A percentile compares a stretch with the other conserved stretches of the same genome.
Evolutionary conservation across 148 eudicot genomes (phyloP).

Genomic region (Hydrangea macrophylla): DNA sequence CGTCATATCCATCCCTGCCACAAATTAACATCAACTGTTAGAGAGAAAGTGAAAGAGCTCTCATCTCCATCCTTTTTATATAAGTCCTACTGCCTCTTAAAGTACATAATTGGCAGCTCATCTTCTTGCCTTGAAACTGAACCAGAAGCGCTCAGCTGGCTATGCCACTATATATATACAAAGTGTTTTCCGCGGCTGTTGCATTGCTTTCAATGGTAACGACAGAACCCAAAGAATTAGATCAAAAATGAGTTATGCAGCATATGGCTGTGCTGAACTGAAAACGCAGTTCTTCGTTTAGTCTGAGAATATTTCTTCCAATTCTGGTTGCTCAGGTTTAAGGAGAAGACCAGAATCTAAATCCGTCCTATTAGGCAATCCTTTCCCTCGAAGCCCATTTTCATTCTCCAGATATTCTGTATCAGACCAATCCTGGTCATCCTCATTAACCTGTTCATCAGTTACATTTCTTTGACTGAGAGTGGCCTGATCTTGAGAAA

Average conservation of each 20-base stretch:
- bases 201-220: constrained; percentile 9
- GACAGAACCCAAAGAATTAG: constrained; percentile 6
- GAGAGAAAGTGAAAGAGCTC: not conserved
- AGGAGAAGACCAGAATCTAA: constrained; percentile 8
- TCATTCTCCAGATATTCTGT: constrained; percentile 29
- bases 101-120: constrained; percentile 18
- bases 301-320: constrained; percentile 34
- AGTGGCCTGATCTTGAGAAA: not conserved
- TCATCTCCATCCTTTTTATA: not conserved
- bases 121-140: no score
- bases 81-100: constrained; percentile 19
- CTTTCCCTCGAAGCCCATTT: constrained; percentile 15
- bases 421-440: constrained; percentile 43
- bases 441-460: constrained; percentile 32
- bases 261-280: not conserved
- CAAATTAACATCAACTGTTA: not conserved
- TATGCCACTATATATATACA: constrained; percentile 36
- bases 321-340: constrained; percentile 28
- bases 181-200: not conserved
- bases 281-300: not conserved
- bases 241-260: not conserved
- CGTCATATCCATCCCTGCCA: constrained; percentile 1
- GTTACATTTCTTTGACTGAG: constrained; percentile 8
- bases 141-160: constrained; percentile 6
- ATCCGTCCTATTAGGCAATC: constrained; percentile 8